phyloP scores from a whole-genome alignment of 2,329 filamentous ascomycete genomes.

The Venturia oleaginea region DNA sequence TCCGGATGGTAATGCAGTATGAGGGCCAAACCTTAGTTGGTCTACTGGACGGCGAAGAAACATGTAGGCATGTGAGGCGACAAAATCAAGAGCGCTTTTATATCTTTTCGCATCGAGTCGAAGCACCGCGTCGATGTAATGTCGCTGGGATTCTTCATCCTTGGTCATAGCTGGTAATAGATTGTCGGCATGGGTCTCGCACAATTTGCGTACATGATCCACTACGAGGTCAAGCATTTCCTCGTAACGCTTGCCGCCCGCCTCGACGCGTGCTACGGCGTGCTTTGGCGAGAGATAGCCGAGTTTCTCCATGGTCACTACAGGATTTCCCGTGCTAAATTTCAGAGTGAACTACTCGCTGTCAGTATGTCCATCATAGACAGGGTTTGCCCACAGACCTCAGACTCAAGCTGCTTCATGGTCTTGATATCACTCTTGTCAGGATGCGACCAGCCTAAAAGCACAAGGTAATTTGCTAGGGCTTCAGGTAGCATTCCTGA shows the following conservation, averaged over 20 bases:
- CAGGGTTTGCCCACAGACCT: conserved; percentile 41
- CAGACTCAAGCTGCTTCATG: conserved; percentile 59
- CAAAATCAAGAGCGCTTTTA: conserved; percentile 46
- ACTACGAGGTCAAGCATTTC: conserved; percentile 29
- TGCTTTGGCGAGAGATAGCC: conserved; percentile 69
- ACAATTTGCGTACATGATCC: conserved; percentile 23
- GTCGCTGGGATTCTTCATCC: conserved; percentile 23
- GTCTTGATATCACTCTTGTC: conserved; percentile 54
- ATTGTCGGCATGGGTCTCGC: conserved; percentile 15
- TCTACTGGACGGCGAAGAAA: conserved; percentile 29
- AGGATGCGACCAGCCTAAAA: conserved; percentile 72
- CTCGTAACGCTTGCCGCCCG: conserved; percentile 33
- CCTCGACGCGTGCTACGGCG: conserved; percentile 39
- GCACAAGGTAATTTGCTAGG: conserved; percentile 71
- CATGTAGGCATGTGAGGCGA: conserved; percentile 48
- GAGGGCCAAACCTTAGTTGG: not conserved
- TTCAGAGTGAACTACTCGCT: conserved; percentile 65
- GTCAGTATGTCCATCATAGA: not conserved
- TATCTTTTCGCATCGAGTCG: conserved; percentile 49
- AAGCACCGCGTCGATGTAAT: conserved; percentile 44
- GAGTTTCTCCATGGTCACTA: conserved; percentile 72
- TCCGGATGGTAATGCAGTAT: not conserved
- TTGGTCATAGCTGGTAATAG: conserved; percentile 12
- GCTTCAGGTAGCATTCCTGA: conserved; percentile 53
- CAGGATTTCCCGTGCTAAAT: conserved; percentile 85